Conservation (phyloP, 2,329 filamentous ascomycete species). For the Talaromyces funiculosus region DNA sequence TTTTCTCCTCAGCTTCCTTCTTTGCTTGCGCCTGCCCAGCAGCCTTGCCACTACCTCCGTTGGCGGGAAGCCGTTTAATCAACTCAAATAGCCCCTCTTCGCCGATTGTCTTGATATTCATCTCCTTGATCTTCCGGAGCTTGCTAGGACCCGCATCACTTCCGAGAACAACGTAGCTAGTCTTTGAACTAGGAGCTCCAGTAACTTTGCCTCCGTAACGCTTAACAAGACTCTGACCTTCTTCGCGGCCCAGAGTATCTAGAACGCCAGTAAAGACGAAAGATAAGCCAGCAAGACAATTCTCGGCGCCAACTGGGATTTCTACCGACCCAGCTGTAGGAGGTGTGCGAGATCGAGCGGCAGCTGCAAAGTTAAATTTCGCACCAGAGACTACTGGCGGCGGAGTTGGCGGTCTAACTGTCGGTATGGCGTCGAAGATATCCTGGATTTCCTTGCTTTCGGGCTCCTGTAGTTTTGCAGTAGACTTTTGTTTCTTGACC, state of each 20-base stretch:
- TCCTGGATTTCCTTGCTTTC: slow-evolving; percentile 71
- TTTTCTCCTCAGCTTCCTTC: slow-evolving; percentile 75
- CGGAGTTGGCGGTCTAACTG: slow-evolving; percentile 74
- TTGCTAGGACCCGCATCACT: slow-evolving; percentile 91
- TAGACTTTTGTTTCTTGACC: slow-evolving; percentile 32
- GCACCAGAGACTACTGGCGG: slow-evolving; percentile 60
- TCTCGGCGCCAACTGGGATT: slow-evolving; percentile 75
- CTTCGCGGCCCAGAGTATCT: slow-evolving; percentile 72
- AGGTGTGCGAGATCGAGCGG: slow-evolving; percentile 56
- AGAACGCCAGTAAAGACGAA: slow-evolving; percentile 96
- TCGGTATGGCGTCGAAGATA: slow-evolving; percentile 83
- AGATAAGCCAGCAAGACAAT: slow-evolving; percentile 80
- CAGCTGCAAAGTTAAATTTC: slow-evolving; percentile 76
- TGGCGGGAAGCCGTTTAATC: slow-evolving; percentile 72
- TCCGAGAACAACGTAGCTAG: slow-evolving; percentile 86
- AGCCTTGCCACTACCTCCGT: slow-evolving; percentile 81
- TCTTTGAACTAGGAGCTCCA: slow-evolving; percentile 80
- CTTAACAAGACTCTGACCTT: slow-evolving; percentile 81
- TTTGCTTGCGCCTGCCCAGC: slow-evolving; percentile 82
- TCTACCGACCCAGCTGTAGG: slow-evolving; percentile 61
- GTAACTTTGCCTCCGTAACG: slow-evolving; percentile 91
- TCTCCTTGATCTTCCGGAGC: slow-evolving; percentile 72
- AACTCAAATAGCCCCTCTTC: slow-evolving; percentile 87
- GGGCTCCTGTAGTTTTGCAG: slow-evolving; percentile 40
- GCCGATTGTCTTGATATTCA: slow-evolving; percentile 84